Percentiles rank a stretch among this genome's conserved stretches.
Conservation (phyloP, 345 rosid genomes). For the Aethionema arabicum region DNA sequence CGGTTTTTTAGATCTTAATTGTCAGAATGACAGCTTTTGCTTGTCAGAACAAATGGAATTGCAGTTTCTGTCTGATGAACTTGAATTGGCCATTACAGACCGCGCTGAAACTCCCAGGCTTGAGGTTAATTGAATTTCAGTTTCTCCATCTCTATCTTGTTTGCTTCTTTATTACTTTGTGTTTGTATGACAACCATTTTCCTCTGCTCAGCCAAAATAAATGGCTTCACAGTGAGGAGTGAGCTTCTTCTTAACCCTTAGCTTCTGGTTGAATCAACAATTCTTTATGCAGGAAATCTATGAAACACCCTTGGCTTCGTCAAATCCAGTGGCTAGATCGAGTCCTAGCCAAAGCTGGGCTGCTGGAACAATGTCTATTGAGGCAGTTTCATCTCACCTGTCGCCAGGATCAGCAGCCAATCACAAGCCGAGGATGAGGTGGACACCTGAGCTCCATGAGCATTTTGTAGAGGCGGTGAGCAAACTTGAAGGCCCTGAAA, state of each 20-base stretch:
- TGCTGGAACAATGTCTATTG: constrained; percentile 41
- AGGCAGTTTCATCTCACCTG: constrained; percentile 46
- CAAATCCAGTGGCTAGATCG: constrained; percentile 37
- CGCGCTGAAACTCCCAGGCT: constrained; percentile 76
- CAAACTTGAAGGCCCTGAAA: constrained; percentile 90
- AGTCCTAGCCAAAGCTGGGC: constrained; percentile 37
- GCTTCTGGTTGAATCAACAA: constrained; percentile 34
- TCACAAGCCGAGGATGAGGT: constrained; percentile 86
- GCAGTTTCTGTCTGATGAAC: constrained; percentile 79
- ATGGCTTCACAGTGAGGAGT: constrained; percentile 7
- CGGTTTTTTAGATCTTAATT: constrained; percentile 47
- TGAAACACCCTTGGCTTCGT: constrained; percentile 45
- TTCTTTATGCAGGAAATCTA: constrained; percentile 62
- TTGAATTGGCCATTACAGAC: constrained; percentile 75
- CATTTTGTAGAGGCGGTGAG: constrained; percentile 63
- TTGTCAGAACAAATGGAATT: constrained; percentile 70
- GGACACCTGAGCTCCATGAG: constrained; percentile 92
- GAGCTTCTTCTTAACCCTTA: constrained; percentile 12
- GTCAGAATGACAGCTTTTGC: constrained; percentile 44
- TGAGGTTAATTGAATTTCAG: constrained; percentile 56
- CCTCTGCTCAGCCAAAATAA: not conserved
- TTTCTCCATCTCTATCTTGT: constrained; percentile 4
- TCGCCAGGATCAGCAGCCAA: constrained; percentile 46
- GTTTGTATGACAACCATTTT: constrained; percentile 2
- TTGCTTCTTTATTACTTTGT: constrained; percentile 17